phyloP scores from a whole-genome alignment of 1,139 yeast genomes.

The Hemisphaericaspora subhashii region DNA sequence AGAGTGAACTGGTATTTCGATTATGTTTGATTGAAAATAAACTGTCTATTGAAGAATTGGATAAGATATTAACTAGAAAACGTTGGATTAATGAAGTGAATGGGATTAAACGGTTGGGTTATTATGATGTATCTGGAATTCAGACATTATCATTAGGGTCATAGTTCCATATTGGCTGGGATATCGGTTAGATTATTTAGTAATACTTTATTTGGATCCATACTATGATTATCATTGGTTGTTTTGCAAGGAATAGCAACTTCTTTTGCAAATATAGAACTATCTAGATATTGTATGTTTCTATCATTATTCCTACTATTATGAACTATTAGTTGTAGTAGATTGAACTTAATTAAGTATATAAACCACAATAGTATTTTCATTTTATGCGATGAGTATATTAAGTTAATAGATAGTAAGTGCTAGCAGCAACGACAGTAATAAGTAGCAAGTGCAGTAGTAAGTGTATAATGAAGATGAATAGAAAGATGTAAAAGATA shows the following conservation, averaged over 20 bases:
- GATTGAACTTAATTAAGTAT: slow-evolving; percentile 39
- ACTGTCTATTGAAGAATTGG: slow-evolving; percentile 32
- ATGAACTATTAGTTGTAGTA: slow-evolving; percentile 37
- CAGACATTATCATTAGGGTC: slow-evolving; percentile 3
- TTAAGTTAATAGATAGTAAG: too few species aligned
- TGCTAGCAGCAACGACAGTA: too few species aligned
- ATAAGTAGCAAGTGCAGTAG: too few species aligned
- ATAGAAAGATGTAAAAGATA: too few species aligned
- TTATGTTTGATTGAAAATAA: slow-evolving; percentile 48
- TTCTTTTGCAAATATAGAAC: slow-evolving; percentile 37
- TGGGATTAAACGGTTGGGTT: slow-evolving; percentile 27
- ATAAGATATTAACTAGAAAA: slow-evolving; percentile 34
- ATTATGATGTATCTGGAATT: slow-evolving; percentile 27
- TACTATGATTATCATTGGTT: slow-evolving; percentile 15
- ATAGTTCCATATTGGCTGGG: slow-evolving; percentile 18
- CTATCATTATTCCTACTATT: slow-evolving; percentile 36
- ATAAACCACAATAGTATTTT: slow-evolving; percentile 33
- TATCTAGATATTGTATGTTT: slow-evolving; percentile 34
- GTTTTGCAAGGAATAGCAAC: slow-evolving; percentile 21
- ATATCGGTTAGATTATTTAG: slow-evolving; percentile 31
- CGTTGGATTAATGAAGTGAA: slow-evolving; percentile 35
- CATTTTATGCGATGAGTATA: too few species aligned
- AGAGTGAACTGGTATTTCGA: slow-evolving; percentile 46
- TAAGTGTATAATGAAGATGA: too few species aligned
- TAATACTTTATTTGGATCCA: slow-evolving; percentile 13